Evolutionary conservation across 2,329 filamentous ascomycete species (phyloP), one percentile per base, ranked within the genome.

Genomic region (Alternaria incomplexa): DNA sequence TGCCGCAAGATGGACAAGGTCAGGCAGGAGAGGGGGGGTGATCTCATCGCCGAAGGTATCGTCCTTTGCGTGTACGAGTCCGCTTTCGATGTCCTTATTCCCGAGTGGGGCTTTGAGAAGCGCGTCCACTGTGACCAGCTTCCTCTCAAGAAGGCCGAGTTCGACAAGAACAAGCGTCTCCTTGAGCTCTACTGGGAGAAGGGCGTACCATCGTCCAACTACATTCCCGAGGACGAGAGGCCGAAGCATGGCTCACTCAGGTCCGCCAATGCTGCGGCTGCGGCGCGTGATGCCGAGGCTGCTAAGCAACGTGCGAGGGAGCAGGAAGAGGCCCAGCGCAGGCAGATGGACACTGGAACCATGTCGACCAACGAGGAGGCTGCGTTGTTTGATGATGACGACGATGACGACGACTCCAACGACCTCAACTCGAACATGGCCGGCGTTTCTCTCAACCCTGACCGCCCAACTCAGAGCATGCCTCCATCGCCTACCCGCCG

Each of bases 161-260:
- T 96, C 83, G 90, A 96, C 81, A 98, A 98, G 86, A 93, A 97
- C 79, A 93, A 94, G 83, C 90, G 96, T 59, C 89, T 98, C 28
- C 86, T 99, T 50, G 96, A 99, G 82, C 87, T 99, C 15, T 99
- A 97, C 86, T 99, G 96, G 96, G 96, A 99, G 89, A 99, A 98
- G 88, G 96, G 96, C 50, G 93, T 98, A 8, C 93, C 95, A 26
- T 98, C 94, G 66, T 97, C 95, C 46, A 92, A 94, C 3, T 99
- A 96, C 73, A 91, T 99, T 56, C 96, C 96, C 3, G 96, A 99
- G 78, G 96, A 99, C 77, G 96, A 99, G 84, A 91, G 94, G 61
- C 94, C 94, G 57, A 96, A 96, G 85, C 90, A 91, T 54, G 90
- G 88, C 59, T 87, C 88, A 11, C 91, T 92, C 72, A 89, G 93